Base-by-base conservation (phyloP, 257 asterid genomes). In the Gentiana straminea region DNA sequence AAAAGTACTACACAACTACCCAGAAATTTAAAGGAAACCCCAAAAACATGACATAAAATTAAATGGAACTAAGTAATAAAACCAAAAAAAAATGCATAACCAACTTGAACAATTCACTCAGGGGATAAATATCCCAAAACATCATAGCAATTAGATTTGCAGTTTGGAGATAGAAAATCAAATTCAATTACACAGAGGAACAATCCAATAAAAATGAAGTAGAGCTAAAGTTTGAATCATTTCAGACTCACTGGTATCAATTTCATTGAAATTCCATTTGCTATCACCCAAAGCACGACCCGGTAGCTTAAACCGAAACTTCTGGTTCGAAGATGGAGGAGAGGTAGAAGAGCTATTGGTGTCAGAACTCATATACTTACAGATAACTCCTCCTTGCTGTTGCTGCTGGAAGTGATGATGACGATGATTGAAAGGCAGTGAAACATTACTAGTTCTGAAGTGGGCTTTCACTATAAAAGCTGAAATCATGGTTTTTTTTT, bases 261-360 rank as follows among this genome's bases (percentile, higher is more conserved):
- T 75, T 65, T 78, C 91, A 36, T 69, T 78, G 77, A 92, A 57
- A 68, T 88, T 92, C 94, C 86, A 69, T 59, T 74, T 92, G 68
- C 54, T 74, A 59, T 77, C 84, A 41, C 74, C 73, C 55, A 75
- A 68, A 71, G 89, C 62, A 61, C 70, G 79, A 35, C 82, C 81
- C 70, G 64, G 78, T 64, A 69, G 67, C 79, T 75, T 83, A 52
- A 92, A 73, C 55, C 77, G 78, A 64, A 78, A 78, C 73, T 80
- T 83, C 33, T 63, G 63, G 13, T 60, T 78, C 8, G 87, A 61
- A 51, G 84, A 69, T 36, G 69, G 68, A 13, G 84, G 70, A 15
- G 82, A 67, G 49, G 83, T 58, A 33, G 68, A 73, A 64, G 58
- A 75, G 58, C 77, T 81, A 24, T 73, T 82, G 61, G 79, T 81